phyloP scores from a whole-genome alignment of 305 asterid genomes.

The Fraxinus platypoda region DNA sequence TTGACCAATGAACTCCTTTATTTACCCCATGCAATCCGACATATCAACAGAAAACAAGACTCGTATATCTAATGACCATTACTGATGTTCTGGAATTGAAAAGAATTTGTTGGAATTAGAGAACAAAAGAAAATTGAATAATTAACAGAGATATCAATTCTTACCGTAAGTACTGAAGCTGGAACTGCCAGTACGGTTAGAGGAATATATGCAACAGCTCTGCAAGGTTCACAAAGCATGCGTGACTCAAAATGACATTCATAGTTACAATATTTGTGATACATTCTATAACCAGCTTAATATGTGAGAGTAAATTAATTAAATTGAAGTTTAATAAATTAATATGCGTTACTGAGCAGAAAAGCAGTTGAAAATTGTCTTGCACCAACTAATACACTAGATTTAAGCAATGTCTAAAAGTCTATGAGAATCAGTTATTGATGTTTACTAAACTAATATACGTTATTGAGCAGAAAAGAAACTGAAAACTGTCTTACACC shows the following conservation, averaged over 20 bases:
- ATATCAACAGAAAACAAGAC: not conserved
- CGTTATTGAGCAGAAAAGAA: not conserved
- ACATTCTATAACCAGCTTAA: constrained; percentile 10
- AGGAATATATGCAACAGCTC: constrained; percentile 96
- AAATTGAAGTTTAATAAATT: not conserved
- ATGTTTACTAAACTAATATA: not conserved
- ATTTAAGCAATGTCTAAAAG: not conserved
- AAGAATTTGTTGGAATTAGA: not conserved
- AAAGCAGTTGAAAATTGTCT: not conserved
- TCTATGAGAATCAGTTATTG: not conserved
- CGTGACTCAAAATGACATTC: constrained; percentile 9
- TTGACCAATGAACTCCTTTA: not conserved
- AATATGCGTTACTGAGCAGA: not conserved
- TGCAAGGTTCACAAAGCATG: constrained; percentile 37
- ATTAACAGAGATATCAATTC: constrained; percentile 22
- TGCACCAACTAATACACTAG: not conserved
- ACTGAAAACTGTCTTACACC: not conserved
- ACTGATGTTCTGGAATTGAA: not conserved
- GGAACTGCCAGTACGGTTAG: constrained; percentile 51
- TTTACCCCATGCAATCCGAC: not conserved
- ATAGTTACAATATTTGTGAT: not conserved
- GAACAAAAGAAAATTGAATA: not conserved
- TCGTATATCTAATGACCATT: not conserved
- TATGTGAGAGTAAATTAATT: not conserved
- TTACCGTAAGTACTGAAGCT: constrained; percentile 58